A percentile compares a stretch with the other conserved stretches of the same genome.
phyloP scores from a whole-genome alignment of 192 early-diverging fungal species.

The Coemansia sp. region DNA sequence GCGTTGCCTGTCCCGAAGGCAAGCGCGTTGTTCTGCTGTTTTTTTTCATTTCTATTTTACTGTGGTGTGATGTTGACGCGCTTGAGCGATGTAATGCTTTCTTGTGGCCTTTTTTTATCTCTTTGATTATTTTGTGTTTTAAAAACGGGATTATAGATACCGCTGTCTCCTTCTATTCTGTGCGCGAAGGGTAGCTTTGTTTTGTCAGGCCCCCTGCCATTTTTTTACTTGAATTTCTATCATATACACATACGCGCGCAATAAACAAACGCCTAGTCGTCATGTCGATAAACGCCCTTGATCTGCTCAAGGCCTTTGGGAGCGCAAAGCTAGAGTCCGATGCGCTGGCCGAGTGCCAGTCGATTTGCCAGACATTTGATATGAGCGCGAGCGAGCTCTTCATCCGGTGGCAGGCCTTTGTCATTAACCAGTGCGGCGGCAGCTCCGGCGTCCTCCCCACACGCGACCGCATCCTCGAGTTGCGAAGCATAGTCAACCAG shows the following conservation, averaged over 20 bases:
- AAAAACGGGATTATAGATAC: no score
- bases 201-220: no score
- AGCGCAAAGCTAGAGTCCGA: conserved; percentile 35
- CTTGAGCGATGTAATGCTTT: no score
- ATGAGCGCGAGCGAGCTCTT: conserved; percentile 41
- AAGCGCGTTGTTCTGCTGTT: conserved; percentile 4
- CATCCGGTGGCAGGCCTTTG: conserved; percentile 47
- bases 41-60: conserved; percentile 4
- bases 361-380: conserved; percentile 43
- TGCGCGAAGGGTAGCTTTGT: no score
- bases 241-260: background rate
- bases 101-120: no score
- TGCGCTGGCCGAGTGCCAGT: conserved; percentile 38
- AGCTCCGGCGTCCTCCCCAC: conserved; percentile 32
- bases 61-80: no score
- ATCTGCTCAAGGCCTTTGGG: conserved; percentile 40
- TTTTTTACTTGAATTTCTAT: no score
- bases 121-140: no score
- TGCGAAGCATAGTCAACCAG: conserved; percentile 30
- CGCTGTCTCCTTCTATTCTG: no score
- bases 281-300: conserved; percentile 14
- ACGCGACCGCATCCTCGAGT: conserved; percentile 44
- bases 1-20: no score
- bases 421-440: conserved; percentile 46
- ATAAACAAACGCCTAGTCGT: no score